Base-by-base conservation (phyloP, 176 grass and related monocot species). In the Poa pratensis region DNA sequence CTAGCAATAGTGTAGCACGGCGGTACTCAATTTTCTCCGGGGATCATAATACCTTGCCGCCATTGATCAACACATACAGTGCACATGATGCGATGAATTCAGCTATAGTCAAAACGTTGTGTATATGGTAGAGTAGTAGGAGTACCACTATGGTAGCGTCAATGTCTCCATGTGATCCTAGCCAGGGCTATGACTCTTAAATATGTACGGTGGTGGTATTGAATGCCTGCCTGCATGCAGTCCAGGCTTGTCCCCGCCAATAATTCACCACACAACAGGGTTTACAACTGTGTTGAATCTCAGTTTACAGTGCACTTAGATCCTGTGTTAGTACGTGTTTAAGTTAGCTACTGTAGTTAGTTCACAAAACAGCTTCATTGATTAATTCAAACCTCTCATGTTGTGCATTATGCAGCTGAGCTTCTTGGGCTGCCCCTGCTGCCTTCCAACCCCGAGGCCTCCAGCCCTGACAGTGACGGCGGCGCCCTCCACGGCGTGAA, bases 381-480 rank as follows among this genome's bases (percentile, higher is more conserved):
- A 20, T 37, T 65, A 18, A 58, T 13, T 46, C 9, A 18, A 23
- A 34, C 4, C 8, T 75, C 0, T 5, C 2, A 42, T 46, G 0
- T 76, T 65, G 24, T 23, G 54, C 22, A 54, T 68, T 7, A 60
- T 80, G 78, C 72, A 98, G 96, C 96, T 90, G 83, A 94, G 26
- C 87, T 94, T 18, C 88, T 98, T 13, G 96, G 96, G 13, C 84
- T 99, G 9, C 96, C 96, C 78, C 88, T 99, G 26, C 73, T 96
- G 75, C 96, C 93, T 2, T 85, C 96, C 0, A 80, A 94, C 84
- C 82, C 86, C n/a, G 55, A 84, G 61, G 91, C 93, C 5, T 80
- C 92, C 20, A 87, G 70, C 8, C 84, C 68, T 6, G 90, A 89
- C 78, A 87, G 78, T 2, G 88, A 69, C 16, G 86, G 82, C 70